Evolutionary conservation across 805 yeast species (phyloP).

Genomic region (Yarrowia sp.): DNA sequence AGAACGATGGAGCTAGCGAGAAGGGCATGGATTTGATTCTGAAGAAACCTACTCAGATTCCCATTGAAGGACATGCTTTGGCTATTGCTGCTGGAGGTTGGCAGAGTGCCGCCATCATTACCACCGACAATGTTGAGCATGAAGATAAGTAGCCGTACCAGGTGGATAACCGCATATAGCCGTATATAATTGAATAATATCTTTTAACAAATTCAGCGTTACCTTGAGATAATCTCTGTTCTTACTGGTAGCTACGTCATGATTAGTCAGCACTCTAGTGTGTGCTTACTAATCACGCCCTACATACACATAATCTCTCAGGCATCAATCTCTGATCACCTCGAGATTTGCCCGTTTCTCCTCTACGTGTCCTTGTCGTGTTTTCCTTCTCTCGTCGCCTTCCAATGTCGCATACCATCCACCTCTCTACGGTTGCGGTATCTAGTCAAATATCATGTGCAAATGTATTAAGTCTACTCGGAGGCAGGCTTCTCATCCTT

Average conservation of each 20-base stretch:
- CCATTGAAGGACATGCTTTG: constrained; percentile 53
- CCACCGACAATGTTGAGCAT: constrained; percentile 22
- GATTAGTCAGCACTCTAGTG: no score
- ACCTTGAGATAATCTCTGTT: no score
- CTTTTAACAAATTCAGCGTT: no score
- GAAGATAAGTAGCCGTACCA: neutral
- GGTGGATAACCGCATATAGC: no score
- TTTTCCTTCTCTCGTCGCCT: no score
- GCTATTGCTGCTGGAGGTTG: constrained; percentile 79
- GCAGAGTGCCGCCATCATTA: constrained; percentile 71
- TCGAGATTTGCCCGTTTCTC: neutral
- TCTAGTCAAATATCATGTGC: constrained; percentile 15
- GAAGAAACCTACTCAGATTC: constrained; percentile 55
- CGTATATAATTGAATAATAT: neutral
- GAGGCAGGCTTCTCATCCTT: constrained; percentile 36
- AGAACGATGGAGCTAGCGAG: constrained; percentile 35
- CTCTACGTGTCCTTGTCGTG: constrained; percentile 4
- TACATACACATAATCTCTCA: no score
- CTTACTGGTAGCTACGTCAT: no score
- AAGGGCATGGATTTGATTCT: constrained; percentile 43
- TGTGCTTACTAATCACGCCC: no score
- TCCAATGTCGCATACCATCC: no score
- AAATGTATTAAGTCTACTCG: constrained; percentile 27
- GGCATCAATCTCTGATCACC: no score
- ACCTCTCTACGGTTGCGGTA: constrained; percentile 1